Percentiles rank a stretch among this genome's conserved stretches.
Conservation (phyloP, 805 yeast genomes). For the Maudiozyma turicensis region DNA sequence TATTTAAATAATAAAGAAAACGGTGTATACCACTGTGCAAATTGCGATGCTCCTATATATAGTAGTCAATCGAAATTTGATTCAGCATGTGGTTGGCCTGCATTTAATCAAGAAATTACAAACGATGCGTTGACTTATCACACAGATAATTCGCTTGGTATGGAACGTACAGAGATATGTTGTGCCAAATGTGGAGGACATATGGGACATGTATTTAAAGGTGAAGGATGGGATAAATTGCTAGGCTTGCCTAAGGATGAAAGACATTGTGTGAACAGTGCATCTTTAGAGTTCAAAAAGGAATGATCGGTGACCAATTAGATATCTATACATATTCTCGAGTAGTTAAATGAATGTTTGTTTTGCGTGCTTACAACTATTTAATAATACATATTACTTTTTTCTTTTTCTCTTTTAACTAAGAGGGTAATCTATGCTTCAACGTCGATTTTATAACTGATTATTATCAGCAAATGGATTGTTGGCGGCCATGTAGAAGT, state of each 20-base stretch:
- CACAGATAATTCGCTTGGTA: conserved; percentile 59
- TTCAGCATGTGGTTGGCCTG: conserved; percentile 97
- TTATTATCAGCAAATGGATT: background rate
- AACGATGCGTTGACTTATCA: conserved; percentile 64
- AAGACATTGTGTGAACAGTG: conserved; percentile 91
- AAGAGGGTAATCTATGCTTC: background rate
- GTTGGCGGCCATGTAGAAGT: background rate
- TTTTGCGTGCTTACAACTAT: no score
- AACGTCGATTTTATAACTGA: background rate
- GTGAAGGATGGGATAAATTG: conserved; percentile 67
- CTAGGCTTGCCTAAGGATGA: conserved; percentile 60
- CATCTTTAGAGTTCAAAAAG: conserved; percentile 55
- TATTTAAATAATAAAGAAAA: conserved; percentile 26
- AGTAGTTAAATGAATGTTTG: no score
- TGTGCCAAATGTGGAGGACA: conserved; percentile 89
- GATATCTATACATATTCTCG: no score
- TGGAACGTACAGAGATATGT: conserved; percentile 80
- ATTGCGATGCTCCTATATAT: conserved; percentile 73
- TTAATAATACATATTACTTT: no score
- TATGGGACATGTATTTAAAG: conserved; percentile 88
- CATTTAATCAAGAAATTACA: conserved; percentile 72
- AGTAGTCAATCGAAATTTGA: conserved; percentile 72
- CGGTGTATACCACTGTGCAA: conserved; percentile 81
- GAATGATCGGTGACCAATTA: conserved; percentile 1
- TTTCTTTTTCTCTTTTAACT: no score